A percentile compares a stretch with the other conserved stretches of the same genome.
Evolutionary conservation across 2,329 filamentous ascomycete species (phyloP).

Genomic region (Didymella glomerata): DNA sequence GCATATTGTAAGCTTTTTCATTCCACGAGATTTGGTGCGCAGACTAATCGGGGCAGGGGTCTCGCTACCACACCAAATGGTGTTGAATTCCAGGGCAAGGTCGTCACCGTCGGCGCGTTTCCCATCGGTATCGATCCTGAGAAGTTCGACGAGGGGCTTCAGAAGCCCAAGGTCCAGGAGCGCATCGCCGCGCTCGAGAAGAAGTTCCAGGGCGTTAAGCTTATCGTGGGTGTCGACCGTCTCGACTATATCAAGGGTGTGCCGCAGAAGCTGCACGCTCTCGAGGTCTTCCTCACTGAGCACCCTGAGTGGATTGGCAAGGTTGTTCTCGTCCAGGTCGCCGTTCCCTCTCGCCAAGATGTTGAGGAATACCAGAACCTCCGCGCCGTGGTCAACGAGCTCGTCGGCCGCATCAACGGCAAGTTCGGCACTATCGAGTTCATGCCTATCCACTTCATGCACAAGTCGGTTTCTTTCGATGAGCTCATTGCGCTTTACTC

Average conservation of each 20-base stretch:
- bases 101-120: slow-evolving; percentile 92
- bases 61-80: slow-evolving; percentile 88
- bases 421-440: slow-evolving; percentile 97
- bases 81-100: slow-evolving; percentile 87
- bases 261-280: slow-evolving; percentile 93
- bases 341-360: slow-evolving; percentile 91
- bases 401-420: slow-evolving; percentile 96
- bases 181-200: slow-evolving; percentile 84
- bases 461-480: slow-evolving; percentile 94
- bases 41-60: slow-evolving; percentile 53
- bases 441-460: slow-evolving; percentile 98
- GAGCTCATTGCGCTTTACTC: slow-evolving; percentile 94
- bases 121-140: slow-evolving; percentile 98
- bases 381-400: slow-evolving; percentile 92
- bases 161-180: slow-evolving; percentile 85
- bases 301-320: slow-evolving; percentile 99
- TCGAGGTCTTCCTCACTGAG: slow-evolving; percentile 95
- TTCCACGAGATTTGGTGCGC: too few species aligned
- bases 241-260: slow-evolving; percentile 99
- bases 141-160: slow-evolving; percentile 88
- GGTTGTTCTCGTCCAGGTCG: slow-evolving; percentile 94
- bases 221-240: slow-evolving; percentile 95
- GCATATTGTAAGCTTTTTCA: slow-evolving; percentile 72
- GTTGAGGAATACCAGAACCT: slow-evolving; percentile 98
- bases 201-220: slow-evolving; percentile 94